phyloP scores from a whole-genome alignment of 768 basidiomycete genomes.

The Cystofilobasidium bisporidii region DNA sequence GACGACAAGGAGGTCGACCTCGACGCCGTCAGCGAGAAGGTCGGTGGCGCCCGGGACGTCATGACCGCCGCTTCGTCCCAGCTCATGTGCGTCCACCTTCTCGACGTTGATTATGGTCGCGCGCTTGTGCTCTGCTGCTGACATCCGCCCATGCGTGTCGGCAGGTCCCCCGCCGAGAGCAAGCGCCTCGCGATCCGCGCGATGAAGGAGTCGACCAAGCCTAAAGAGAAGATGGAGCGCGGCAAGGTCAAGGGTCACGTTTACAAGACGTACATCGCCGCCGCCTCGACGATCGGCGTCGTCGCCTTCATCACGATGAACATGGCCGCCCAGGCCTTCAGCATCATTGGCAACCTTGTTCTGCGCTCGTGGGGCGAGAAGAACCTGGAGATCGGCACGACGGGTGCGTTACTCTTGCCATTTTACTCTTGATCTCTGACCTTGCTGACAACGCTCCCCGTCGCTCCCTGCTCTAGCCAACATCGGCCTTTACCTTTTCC shows the following conservation, averaged over 20 bases:
- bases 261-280: conserved; percentile 66
- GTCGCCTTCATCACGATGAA: conserved; percentile 46
- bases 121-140: too few relatives aligned
- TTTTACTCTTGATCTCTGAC: too few relatives aligned
- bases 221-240: conserved; percentile 57
- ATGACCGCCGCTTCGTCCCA: not conserved
- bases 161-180: conserved; percentile 35
- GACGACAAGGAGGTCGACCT: conserved; percentile 30
- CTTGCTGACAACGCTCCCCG: too few relatives aligned
- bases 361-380: conserved; percentile 76
- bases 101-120: too few relatives aligned
- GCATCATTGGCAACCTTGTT: conserved; percentile 41
- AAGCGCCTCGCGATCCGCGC: conserved; percentile 40
- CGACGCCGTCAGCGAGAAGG: conserved; percentile 31
- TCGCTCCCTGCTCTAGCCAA: conserved; percentile 5
- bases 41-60: not conserved
- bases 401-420: conserved; percentile 36
- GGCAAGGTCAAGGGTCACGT: conserved; percentile 69
- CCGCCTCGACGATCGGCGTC: conserved; percentile 68
- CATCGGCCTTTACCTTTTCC: conserved; percentile 48
- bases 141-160: too few relatives aligned
- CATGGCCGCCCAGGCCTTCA: conserved; percentile 7
- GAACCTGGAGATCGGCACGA: conserved; percentile 56
- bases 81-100: conserved; percentile 4
- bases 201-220: conserved; percentile 39